Percentiles rank a stretch among this genome's conserved stretches.
These are phyloP conservation scores for Lipomyces orientalis DNA, from an alignment of 805 yeast genomes.

Conservation along the genomic window DNA sequence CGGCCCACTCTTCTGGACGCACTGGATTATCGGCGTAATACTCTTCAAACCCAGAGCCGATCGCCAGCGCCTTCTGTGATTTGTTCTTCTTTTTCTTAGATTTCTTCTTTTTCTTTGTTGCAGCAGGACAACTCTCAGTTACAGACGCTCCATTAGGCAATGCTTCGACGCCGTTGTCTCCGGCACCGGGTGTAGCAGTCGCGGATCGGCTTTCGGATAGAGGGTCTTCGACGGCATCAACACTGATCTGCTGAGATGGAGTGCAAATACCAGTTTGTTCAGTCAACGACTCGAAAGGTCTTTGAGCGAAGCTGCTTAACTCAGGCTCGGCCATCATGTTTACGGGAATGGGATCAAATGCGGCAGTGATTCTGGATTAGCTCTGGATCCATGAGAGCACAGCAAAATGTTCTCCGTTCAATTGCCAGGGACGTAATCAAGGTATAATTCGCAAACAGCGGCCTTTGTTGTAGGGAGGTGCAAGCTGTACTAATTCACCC, in stretches of 20 bases:
- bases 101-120: constrained; percentile 10
- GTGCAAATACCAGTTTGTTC: neutral
- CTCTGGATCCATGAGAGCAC: too few species aligned
- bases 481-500: neutral
- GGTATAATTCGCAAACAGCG: neutral
- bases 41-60: constrained; percentile 20
- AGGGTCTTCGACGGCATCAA: neutral
- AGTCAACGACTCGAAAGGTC: neutral
- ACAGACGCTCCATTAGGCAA: neutral
- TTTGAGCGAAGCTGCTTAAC: neutral
- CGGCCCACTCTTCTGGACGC: constrained; percentile 11
- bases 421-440: neutral
- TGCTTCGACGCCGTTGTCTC: neutral
- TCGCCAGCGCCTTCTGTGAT: constrained; percentile 1
- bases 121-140: neutral
- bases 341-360: neutral
- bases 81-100: constrained; percentile 11
- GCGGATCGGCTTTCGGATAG: neutral
- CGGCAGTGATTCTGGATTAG: too few species aligned
- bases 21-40: constrained; percentile 18
- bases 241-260: neutral
- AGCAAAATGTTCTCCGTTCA: neutral
- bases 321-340: neutral
- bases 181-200: neutral
- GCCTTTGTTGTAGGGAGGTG: neutral